Conservation (phyloP, 768 basidiomycete species). For the Naematelia encephala region DNA sequence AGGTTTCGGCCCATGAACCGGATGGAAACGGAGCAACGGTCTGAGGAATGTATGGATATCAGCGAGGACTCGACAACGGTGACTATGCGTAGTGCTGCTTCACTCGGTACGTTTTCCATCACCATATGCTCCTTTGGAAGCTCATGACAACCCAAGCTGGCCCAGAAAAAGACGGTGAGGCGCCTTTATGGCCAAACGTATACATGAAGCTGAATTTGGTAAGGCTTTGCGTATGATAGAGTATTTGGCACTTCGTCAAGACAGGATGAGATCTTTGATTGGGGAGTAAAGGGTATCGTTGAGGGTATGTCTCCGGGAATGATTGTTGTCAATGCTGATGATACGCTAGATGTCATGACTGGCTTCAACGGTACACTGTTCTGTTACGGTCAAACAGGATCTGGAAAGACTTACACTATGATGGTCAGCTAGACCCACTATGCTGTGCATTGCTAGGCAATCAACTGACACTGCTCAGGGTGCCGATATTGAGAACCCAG, state of each 20-base stretch:
- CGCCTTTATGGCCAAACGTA: not conserved
- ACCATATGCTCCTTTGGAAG: slow-evolving; percentile 35
- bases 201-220: not conserved
- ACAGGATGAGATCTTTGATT: slow-evolving; percentile 95
- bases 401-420: slow-evolving; percentile 52
- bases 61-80: slow-evolving; percentile 86
- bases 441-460: slow-evolving; percentile 14
- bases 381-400: slow-evolving; percentile 52
- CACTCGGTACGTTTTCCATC: slow-evolving; percentile 44
- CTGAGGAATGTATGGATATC: slow-evolving; percentile 78
- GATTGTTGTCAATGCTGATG: slow-evolving; percentile 1
- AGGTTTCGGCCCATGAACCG: slow-evolving; percentile 95
- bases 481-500: slow-evolving; percentile 91
- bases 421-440: not conserved
- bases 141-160: slow-evolving; percentile 55
- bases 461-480: slow-evolving; percentile 59
- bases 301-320: slow-evolving; percentile 61
- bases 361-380: slow-evolving; percentile 98
- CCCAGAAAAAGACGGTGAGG: slow-evolving; percentile 76
- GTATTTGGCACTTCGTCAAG: slow-evolving; percentile 89
- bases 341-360: slow-evolving; percentile 81
- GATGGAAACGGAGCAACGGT: slow-evolving; percentile 75
- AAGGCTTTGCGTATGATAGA: slow-evolving; percentile 88
- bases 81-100: slow-evolving; percentile 60
- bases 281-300: slow-evolving; percentile 95